Evolutionary conservation across 1,284 basidiomycete species (phyloP).

Genomic region (Cutaneotrichosporon sp.): DNA sequence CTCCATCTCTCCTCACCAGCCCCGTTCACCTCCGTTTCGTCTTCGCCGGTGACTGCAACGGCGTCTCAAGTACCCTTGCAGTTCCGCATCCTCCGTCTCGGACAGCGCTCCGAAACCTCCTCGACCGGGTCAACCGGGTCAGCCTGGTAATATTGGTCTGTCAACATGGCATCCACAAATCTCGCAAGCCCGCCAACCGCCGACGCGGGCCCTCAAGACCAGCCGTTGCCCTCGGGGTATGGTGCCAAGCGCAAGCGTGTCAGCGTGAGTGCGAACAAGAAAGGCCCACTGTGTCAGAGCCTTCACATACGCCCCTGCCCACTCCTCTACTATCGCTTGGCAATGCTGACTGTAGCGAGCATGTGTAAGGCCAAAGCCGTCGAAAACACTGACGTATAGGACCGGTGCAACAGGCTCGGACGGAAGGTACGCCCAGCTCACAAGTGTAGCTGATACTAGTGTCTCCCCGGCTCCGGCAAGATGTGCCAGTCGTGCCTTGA

Average conservation of each 20-base stretch:
- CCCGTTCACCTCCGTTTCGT: too few relatives aligned
- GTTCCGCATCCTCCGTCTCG: neutral
- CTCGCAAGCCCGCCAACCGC: neutral
- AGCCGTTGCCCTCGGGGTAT: neutral
- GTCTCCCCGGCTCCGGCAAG: neutral
- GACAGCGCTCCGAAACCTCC: neutral
- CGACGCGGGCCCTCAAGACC: neutral
- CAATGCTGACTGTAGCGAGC: constrained; percentile 2
- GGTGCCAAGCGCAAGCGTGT: constrained; percentile 7
- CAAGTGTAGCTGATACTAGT: constrained; percentile 9
- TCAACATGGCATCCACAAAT: neutral
- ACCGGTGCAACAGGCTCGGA: constrained; percentile 22
- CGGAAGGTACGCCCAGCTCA: constrained; percentile 15
- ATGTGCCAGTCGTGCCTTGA: constrained; percentile 22
- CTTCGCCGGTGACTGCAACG: too few relatives aligned
- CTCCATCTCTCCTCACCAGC: too few relatives aligned
- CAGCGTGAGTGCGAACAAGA: constrained; percentile 7
- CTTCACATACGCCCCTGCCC: too few relatives aligned
- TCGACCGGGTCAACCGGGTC: neutral
- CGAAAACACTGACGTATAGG: constrained; percentile 2
- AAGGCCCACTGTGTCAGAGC: too few relatives aligned
- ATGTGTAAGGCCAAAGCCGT: constrained; percentile 2
- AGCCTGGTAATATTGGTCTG: constrained; percentile 2
- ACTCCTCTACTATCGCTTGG: too few relatives aligned
- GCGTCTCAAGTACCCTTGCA: neutral